Evolutionary conservation across 2,329 filamentous ascomycete genomes (phyloP), one percentile per base, ranked within the genome.

Genomic region (Trichocomaceae sp.): DNA sequence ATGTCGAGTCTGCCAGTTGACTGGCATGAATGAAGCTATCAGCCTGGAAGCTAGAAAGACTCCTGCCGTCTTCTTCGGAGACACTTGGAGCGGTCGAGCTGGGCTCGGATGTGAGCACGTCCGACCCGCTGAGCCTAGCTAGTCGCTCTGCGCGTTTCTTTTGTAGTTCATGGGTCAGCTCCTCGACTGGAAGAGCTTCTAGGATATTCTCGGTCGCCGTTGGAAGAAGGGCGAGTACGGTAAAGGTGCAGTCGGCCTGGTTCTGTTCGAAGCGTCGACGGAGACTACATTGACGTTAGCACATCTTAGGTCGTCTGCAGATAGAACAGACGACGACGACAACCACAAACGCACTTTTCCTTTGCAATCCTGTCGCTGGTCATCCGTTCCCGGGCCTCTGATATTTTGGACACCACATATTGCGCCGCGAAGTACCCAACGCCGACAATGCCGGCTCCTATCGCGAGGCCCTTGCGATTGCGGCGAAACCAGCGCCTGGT

Each of bases 221-320:
- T 4, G 93, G 93, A 9, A 99, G 81, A 54, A 99, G 83, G 29
- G 92, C 93, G n/a, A 97, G 84, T 45, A 97, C 90, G 37, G 93
- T 99, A 70, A 95, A 96, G 47, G 92, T 96, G 75, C 93, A 99
- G 73, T 99, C 93, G 69, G 96, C 92, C 70, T 99, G 93, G 72
- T 99, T 99, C 74, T 99, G 93, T 72, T 97, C 90, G 75, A 99
- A 99, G 67, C 93, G 88, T 57, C 93, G 87, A 50, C 91, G 90
- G 58, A 99, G 82, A 72, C 92, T 97, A 64, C 20, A 51, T 37
- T 19, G 42, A 37, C 42, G 50, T 52, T 47, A 57, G 51, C 46
- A 39, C 17, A 23, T 33, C 13, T 45, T 31, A 26, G n/a, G n/a
- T 50, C 22, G 26, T n/a, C 19, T 31, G 7, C n/a, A n/a, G n/a